A percentile compares a stretch with the other conserved stretches of the same genome.
phyloP scores from a whole-genome alignment of 345 rosid species.

The Murraya koenigii region DNA sequence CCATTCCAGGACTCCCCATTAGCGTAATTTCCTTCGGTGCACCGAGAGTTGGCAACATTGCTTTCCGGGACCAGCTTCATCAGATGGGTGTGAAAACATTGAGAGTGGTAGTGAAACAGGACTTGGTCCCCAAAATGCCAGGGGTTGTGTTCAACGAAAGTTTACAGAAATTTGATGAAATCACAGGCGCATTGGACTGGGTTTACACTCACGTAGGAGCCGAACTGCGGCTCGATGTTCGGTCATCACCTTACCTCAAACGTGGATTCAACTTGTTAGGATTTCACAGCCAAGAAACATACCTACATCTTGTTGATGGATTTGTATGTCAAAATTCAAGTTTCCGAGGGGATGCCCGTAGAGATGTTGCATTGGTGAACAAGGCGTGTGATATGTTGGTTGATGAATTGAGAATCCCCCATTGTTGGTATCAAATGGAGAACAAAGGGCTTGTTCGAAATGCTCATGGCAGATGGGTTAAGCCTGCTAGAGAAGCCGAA shows the following conservation, averaged over 20 bases:
- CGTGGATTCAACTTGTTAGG: slow-evolving; percentile 28
- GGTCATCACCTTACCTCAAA: slow-evolving; percentile 37
- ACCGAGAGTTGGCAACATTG: slow-evolving; percentile 43
- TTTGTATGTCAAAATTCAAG: background rate
- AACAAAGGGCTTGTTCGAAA: slow-evolving; percentile 60
- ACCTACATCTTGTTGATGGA: slow-evolving; percentile 47
- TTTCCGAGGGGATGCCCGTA: slow-evolving; percentile 27
- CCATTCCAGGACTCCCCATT: slow-evolving; percentile 19
- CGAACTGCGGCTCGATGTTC: slow-evolving; percentile 28
- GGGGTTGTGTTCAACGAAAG: slow-evolving; percentile 36
- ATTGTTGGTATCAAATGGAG: slow-evolving; percentile 26
- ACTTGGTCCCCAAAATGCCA: slow-evolving; percentile 42
- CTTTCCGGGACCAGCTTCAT: slow-evolving; percentile 34
- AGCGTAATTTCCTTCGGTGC: slow-evolving; percentile 37
- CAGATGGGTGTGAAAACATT: slow-evolving; percentile 33
- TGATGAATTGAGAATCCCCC: slow-evolving; percentile 39
- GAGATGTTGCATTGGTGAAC: slow-evolving; percentile 45
- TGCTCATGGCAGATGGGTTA: slow-evolving; percentile 69
- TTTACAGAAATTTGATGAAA: slow-evolving; percentile 30
- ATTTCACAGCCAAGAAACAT: slow-evolving; percentile 34
- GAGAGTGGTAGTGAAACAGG: slow-evolving; percentile 37
- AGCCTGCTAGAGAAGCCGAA: slow-evolving; percentile 54
- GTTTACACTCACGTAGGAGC: slow-evolving; percentile 46
- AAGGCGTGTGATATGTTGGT: slow-evolving; percentile 40
- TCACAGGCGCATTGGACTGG: slow-evolving; percentile 32